Base-by-base conservation (phyloP, 495 filamentous ascomycete genomes). In the Aspergillus funiculosus region DNA sequence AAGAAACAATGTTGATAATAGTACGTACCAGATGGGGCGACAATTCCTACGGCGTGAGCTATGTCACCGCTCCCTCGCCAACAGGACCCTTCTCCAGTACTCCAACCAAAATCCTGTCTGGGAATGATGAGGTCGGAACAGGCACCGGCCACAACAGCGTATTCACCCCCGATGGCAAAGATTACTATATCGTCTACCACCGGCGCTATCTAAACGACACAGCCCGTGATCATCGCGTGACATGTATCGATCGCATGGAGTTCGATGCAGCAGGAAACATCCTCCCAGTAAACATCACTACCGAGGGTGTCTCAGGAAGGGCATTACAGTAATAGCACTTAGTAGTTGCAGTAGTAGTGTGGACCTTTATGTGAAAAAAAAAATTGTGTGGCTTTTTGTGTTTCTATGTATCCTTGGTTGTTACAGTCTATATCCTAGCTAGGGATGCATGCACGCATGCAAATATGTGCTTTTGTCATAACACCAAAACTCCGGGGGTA, bases 101-200 rank as follows among this genome's bases (percentile, higher is more conserved):
- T 1, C 56, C 62, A 21, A 53, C 44, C 13, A 66, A 61, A 48
- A 71, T 76, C 36, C 55, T 73, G 4, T 45, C 63, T 19, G 68
- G 67, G 6, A 61, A 75, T 39, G 34, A 47, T 3, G 47, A 56
- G 0, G 62, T 75, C 10, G 71, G 68, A 1, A 64, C 53, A 39
- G 48, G 71, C 6, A 69, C 64, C 6, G 71, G 71, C 1, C 66
- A 71, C 37, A 65, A 72, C 32, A 66, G 62, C 6, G 63, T 72
- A 0, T 60, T 76, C 28, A 53, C 72, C 2, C 66, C 67, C 9
- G 50, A 62, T 27, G 67, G 68, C 3, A 62, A 72, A 14, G 65
- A 69, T 15, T 74, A 66, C 54, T 76, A 73, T 41, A 71, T 76
- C 11, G 62, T 73, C 13, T 76, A 74, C 43, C 71, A 76, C 44